Evolutionary conservation across 257 asterid species (phyloP).

Genomic region (Orobanche coerulescens): DNA sequence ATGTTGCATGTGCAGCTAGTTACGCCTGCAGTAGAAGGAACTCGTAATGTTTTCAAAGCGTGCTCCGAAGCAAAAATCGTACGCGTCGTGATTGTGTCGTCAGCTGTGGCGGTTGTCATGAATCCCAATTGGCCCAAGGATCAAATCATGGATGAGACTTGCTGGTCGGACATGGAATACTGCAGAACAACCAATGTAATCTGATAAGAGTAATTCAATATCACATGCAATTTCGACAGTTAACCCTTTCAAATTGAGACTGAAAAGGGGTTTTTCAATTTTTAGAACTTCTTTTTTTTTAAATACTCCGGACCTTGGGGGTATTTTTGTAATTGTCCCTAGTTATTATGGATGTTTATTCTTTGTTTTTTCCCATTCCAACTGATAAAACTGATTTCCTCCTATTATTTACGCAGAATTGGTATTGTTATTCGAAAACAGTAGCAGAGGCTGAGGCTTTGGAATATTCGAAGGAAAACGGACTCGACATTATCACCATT

Average conservation of each 20-base stretch:
- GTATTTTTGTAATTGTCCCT: neutral
- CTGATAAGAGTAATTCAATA: neutral
- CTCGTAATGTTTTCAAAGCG: constrained; percentile 72
- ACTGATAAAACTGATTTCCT: neutral
- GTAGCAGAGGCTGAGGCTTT: constrained; percentile 63
- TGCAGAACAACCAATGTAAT: constrained; percentile 62
- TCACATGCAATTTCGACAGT: neutral
- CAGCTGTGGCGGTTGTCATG: constrained; percentile 43
- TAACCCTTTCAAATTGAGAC: neutral
- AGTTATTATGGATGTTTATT: neutral
- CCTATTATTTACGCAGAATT: constrained; percentile 40
- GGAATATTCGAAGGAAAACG: constrained; percentile 48
- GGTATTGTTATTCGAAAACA: constrained; percentile 74
- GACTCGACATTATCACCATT: constrained; percentile 52
- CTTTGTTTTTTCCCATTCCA: too few relatives aligned
- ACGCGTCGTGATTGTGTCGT: constrained; percentile 65
- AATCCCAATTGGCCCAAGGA: constrained; percentile 62
- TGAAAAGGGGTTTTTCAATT: neutral
- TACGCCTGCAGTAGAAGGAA: constrained; percentile 67
- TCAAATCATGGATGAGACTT: constrained; percentile 48
- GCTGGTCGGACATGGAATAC: constrained; percentile 82
- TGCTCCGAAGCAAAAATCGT: constrained; percentile 50
- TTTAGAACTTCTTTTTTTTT: neutral
- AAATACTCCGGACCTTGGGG: neutral
- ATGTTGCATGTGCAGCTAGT: constrained; percentile 62